Percentiles rank a stretch among this genome's conserved stretches.
Evolutionary conservation across 371 early-diverging fungal genomes (phyloP).

Genomic region (Spraguea lophii): DNA sequence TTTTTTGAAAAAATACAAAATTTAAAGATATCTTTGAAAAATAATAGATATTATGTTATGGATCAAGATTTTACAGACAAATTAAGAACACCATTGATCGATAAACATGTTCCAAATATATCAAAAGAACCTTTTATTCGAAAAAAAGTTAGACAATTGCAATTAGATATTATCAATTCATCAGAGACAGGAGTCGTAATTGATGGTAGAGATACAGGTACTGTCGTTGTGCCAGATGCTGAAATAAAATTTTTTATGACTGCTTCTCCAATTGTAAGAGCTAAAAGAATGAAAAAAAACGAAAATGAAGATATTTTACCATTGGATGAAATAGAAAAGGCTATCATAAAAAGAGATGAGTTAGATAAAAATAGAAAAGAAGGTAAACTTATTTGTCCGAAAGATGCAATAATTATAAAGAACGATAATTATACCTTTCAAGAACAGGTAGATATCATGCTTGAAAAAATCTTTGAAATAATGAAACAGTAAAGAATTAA

Average conservation of each 20-base stretch:
- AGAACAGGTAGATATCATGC: no score
- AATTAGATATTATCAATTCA: slow-evolving; percentile 47
- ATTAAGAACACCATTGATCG: slow-evolving; percentile 52
- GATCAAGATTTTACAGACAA: slow-evolving; percentile 51
- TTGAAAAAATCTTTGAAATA: no score
- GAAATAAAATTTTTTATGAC: slow-evolving; percentile 64
- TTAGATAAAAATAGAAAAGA: no score
- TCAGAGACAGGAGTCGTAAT: slow-evolving; percentile 54
- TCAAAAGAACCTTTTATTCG: slow-evolving; percentile 54
- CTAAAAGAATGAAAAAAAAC: no score
- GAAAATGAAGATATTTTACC: no score
- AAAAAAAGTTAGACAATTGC: slow-evolving; percentile 50
- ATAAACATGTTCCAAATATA: slow-evolving; percentile 51
- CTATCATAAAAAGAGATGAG: no score
- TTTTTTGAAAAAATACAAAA: not conserved
- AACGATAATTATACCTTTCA: no score
- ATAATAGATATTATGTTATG: slow-evolving; percentile 47
- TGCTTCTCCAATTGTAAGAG: slow-evolving; percentile 55
- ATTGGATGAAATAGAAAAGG: no score
- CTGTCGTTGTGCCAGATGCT: slow-evolving; percentile 63
- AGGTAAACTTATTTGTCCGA: no score
- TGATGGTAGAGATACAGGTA: slow-evolving; percentile 80
- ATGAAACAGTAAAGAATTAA: no score
- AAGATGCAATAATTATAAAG: no score
- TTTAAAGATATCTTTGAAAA: not conserved